Percentiles rank a stretch among this genome's conserved stretches.
Conservation (phyloP, 345 rosid species). For the Adansonia digitata region DNA sequence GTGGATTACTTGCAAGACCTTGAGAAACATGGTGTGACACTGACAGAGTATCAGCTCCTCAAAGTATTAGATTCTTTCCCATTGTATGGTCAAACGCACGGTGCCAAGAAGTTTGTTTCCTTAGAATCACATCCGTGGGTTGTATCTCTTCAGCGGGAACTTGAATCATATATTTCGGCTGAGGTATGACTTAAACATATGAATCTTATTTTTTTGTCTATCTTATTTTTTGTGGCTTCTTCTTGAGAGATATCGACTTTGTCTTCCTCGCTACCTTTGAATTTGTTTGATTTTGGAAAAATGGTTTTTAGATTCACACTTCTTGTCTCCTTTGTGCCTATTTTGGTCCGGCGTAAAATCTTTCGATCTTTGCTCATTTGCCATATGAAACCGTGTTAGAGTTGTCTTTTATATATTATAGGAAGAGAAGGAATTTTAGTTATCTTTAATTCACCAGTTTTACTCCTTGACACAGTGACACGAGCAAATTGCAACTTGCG, state of each 20-base stretch:
- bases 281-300: not conserved
- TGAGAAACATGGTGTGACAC: slow-evolving; percentile 78
- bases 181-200: slow-evolving; percentile 41
- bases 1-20: slow-evolving; percentile 73
- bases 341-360: not conserved
- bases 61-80: slow-evolving; percentile 73
- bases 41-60: slow-evolving; percentile 68
- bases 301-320: not conserved
- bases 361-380: not conserved
- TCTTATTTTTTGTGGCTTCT: not conserved
- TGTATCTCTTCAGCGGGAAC: slow-evolving; percentile 62
- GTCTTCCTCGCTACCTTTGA: not conserved
- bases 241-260: not conserved
- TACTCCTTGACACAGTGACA: not conserved
- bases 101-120: slow-evolving; percentile 39
- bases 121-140: slow-evolving; percentile 81
- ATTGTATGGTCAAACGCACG: slow-evolving; percentile 38
- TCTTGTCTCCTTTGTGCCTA: not conserved
- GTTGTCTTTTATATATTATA: not conserved
- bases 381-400: not conserved
- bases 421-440: not conserved
- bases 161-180: slow-evolving; percentile 51
- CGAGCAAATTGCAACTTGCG: not conserved
- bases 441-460: not conserved
- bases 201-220: not conserved